Percentiles rank a stretch among this genome's conserved stretches.
phyloP scores from a whole-genome alignment of 78 protist genomes.

The Reticulomyxa filosa region DNA sequence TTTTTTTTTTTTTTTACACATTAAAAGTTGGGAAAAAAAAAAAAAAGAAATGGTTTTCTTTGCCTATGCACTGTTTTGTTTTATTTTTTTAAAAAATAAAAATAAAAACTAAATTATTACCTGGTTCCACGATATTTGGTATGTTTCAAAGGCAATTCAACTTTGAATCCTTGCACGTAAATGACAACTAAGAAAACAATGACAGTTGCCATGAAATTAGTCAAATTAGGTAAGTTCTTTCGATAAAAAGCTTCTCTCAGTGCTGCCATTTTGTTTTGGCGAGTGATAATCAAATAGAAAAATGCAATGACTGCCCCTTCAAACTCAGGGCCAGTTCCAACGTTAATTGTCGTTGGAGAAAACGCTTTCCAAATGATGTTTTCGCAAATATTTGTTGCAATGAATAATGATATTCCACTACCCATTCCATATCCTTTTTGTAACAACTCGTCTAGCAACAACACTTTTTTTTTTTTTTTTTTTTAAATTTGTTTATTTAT shows the following conservation, averaged over 20 bases:
- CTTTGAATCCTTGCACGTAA: slow-evolving; percentile 84
- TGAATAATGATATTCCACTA: slow-evolving; percentile 95
- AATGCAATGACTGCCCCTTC: slow-evolving; percentile 98
- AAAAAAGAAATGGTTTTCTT: background rate
- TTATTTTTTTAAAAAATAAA: background rate
- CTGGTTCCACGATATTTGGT: background rate
- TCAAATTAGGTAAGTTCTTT: slow-evolving; percentile 89
- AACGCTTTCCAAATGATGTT: slow-evolving; percentile 94
- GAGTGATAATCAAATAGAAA: slow-evolving; percentile 69
- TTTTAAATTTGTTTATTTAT: background rate
- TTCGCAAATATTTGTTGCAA: slow-evolving; percentile 99
- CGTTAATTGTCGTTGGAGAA: slow-evolving; percentile 89
- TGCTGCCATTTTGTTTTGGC: slow-evolving; percentile 47
- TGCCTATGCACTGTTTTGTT: background rate
- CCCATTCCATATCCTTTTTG: slow-evolving; percentile 99
- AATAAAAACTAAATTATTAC: background rate
- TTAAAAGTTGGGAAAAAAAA: background rate
- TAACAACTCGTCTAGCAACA: slow-evolving; percentile 76
- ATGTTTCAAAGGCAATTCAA: slow-evolving; percentile 72
- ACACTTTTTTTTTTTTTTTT: background rate
- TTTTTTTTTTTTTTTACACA: no score
- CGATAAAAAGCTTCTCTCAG: slow-evolving; percentile 94
- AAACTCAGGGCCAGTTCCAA: slow-evolving; percentile 92
- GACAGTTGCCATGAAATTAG: slow-evolving; percentile 91
- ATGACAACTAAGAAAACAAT: slow-evolving; percentile 88